Evolutionary conservation across 1,139 yeast species (phyloP), one percentile per base, ranked within the genome.

Genomic region (Candida buenavistaensis): DNA sequence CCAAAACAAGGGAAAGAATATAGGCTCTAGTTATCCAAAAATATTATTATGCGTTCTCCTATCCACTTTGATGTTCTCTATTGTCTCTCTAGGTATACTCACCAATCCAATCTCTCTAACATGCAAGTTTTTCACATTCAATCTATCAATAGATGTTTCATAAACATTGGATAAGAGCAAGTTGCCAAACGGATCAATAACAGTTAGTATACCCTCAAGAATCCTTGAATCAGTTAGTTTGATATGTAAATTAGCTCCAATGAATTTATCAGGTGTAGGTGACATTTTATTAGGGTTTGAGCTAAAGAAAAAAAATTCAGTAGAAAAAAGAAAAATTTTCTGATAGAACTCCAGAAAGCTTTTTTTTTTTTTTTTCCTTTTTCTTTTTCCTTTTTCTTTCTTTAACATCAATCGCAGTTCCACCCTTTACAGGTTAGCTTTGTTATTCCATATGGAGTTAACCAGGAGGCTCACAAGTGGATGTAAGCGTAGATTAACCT

Each of bases 151-250:
- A 0, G 69, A 55, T 15, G 57, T 56, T 41, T 70, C 75, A 37
- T 45, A 54, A 3, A 59, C 64, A 39, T 66, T 57, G 10, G 68
- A 56, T 34, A 70, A 39, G 12, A 70, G 52, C 30, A 70, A 43
- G 43, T 70, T 69, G 2, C 76, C 76, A 51, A 68, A 70, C 1
- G 75, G 74, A 42, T 70, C 76, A 13, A 69, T 58, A 4, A 61
- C 75, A 1, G 73, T 63, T 27, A 70, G 51, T 3, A 64, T 50
- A 2, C 76, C 76, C 24, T 63, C 65, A 14, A 70, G 46, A 2
- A 52, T 47, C 28, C 75, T 48, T 3, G 53, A 43, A 36, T 70
- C 74, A 2, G 45, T 47, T 30, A 68, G 50, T 11, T 47, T 45
- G 13, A 70, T 46, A 29, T 54, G 52, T 23, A 70, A 47, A 26